Percentiles rank a stretch among this genome's conserved stretches.
phyloP scores from a whole-genome alignment of 345 rosid species.

The Draba incana region DNA sequence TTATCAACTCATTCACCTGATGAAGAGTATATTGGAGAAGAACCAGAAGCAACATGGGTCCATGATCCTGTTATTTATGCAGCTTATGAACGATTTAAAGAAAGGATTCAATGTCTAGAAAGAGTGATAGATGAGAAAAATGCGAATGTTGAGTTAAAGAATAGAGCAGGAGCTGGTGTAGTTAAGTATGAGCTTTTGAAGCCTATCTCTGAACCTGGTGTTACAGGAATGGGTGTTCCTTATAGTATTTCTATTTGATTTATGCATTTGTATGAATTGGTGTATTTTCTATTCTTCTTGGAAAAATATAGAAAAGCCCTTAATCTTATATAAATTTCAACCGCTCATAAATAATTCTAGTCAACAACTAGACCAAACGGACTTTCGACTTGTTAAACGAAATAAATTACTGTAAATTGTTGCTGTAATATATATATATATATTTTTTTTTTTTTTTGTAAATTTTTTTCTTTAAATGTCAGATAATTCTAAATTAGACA shows the following conservation, averaged over 20 bases:
- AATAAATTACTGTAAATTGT: too few species aligned
- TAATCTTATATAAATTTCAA: too few species aligned
- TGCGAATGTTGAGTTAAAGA: constrained; percentile 33
- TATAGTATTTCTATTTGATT: constrained; percentile 38
- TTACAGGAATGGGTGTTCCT: constrained; percentile 44
- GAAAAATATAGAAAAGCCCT: too few species aligned
- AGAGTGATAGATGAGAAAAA: constrained; percentile 43
- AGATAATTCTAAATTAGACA: too few species aligned
- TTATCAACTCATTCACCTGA: constrained; percentile 44
- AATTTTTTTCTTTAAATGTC: too few species aligned
- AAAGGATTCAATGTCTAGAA: constrained; percentile 37
- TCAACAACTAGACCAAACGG: too few species aligned
- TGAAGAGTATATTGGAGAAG: constrained; percentile 44
- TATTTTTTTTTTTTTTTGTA: too few species aligned
- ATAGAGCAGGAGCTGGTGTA: constrained; percentile 45
- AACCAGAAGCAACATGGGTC: constrained; percentile 33
- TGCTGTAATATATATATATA: too few species aligned
- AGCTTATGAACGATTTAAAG: constrained; percentile 37
- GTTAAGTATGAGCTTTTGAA: constrained; percentile 46
- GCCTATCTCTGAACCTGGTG: constrained; percentile 34
- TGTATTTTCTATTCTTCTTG: not conserved
- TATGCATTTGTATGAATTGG: not conserved
- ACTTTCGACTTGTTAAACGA: too few species aligned
- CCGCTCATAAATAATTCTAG: too few species aligned
- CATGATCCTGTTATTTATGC: constrained; percentile 30